Base-by-base conservation (phyloP, 1,284 basidiomycete species). In the Cutaneotrichosporon sp. region DNA sequence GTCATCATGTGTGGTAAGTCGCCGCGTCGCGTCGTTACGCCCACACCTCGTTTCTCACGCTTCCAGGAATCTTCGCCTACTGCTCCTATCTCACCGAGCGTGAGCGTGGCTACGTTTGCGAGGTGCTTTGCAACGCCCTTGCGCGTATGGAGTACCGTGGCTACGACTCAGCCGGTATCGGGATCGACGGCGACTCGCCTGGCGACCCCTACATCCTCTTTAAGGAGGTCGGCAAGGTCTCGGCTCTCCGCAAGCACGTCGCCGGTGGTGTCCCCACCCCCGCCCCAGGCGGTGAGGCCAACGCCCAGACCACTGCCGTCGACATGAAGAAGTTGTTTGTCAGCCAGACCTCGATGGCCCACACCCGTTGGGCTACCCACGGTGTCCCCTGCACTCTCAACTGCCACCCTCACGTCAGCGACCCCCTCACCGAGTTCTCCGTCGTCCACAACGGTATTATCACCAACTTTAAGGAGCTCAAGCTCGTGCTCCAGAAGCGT, bases 361-460 rank as follows among this genome's bases (percentile, higher is more conserved):
- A 99, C 80, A 99, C 96, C 16, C 90, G 96, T 61, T 99, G 96
- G 96, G 96, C 96, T 3, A 99, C 96, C n/a, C 96, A 99, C 75
- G 96, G 96, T 57, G 84, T 87, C 46, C 90, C 90, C 26, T 87
- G 85, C 26, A 82, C 85, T 49, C 75, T 81, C 66, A 99, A 98
- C 79, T 98, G 94, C 78, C 96, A 99, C 77, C 96, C 96, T 55
- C 85, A 97, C 72, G 86, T 86, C 64, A 90, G 88, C 33, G 92
- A 97, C 72, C 79, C 82, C 31, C 49, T 61, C 50, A 79, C 79
- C 61, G 92, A 97, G 70, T 98, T 99, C 78, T 84, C 85, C 55
- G 80, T 98, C 64, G 93, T 98, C 38, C 96, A 99, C 82, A 98
- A 99, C 70, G 96, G 96, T 75, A 98, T 98, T 74, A 94, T 98